phyloP scores from a whole-genome alignment of 352 stramenopile species.

The Globisporangium megalacanthum region DNA sequence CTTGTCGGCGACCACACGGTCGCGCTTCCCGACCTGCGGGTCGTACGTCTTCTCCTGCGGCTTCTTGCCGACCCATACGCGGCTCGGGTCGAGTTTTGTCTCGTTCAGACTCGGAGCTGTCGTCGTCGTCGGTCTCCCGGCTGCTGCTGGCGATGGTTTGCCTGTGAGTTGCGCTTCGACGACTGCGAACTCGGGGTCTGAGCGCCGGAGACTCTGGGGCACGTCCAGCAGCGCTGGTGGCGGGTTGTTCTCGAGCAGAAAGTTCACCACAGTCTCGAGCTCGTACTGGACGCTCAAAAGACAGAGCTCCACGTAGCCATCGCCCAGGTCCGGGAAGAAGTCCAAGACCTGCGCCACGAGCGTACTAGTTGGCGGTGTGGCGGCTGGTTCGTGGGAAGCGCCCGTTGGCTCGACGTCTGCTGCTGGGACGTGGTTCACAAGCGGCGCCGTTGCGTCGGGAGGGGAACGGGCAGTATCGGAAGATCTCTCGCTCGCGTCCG shows the following conservation, averaged over 20 bases:
- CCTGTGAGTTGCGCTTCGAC: conserved; percentile 25
- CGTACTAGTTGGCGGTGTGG: not conserved
- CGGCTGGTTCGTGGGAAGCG: too few relatives aligned
- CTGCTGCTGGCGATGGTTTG: conserved; percentile 1
- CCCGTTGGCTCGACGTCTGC: not conserved
- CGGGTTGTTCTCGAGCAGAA: conserved; percentile 46
- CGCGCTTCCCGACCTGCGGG: conserved; percentile 40
- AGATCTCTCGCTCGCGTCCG: not conserved
- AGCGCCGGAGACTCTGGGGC: conserved; percentile 21
- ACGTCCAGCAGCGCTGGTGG: conserved; percentile 30
- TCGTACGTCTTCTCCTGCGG: conserved; percentile 51
- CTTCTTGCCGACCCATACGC: conserved; percentile 68
- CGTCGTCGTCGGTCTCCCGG: conserved; percentile 8
- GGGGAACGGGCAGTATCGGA: too few relatives aligned
- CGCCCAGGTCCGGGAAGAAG: conserved; percentile 51
- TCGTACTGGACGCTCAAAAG: conserved; percentile 37
- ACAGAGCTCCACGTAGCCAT: conserved; percentile 59
- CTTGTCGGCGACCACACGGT: conserved; percentile 41
- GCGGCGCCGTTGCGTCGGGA: too few relatives aligned
- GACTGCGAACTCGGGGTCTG: conserved; percentile 22
- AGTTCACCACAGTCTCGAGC: conserved; percentile 54
- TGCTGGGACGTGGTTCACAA: not conserved
- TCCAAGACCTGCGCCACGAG: conserved; percentile 54
- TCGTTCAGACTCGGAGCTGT: conserved; percentile 1
- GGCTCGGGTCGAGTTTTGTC: conserved; percentile 40